Evolutionary conservation across 495 filamentous ascomycete species (phyloP), one percentile per base, ranked within the genome.

Genomic region (Tuber borchii): DNA sequence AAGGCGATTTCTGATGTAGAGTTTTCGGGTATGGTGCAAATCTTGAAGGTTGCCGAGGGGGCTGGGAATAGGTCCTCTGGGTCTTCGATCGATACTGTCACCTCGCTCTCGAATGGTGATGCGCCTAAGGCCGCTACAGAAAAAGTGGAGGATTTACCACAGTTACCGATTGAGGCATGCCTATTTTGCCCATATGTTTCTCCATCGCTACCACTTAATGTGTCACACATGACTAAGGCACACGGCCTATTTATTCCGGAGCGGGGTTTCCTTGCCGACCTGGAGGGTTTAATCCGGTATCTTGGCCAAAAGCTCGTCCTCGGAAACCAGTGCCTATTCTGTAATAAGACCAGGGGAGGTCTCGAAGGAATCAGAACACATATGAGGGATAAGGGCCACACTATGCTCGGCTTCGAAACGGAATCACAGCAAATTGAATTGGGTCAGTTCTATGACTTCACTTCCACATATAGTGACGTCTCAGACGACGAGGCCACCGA

Each of bases 231-330:
- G 95, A 89, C 89, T 82, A 92, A 93, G 77, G 90, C 89, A 76
- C 95, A 99, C 83, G 93, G 95, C 85, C 91, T 98, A 90, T 99
- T 98, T 84, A 91, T 99, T 79, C 95, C 95, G 0, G 95, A 99
- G 81, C 89, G 89, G 79, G 83, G 89, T 22, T 99, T 92, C 78
- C 86, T 99, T 6, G 88, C 91, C 16, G 88, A 99, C 77, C 82
- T 94, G 22, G 90, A 94, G 46, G 94, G 94, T 34, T 86, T 99
- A 37, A 84, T 98, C 72, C 85, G 86, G n/a, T 93, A 92, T 78
- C 86, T 95, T 22, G 86, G 90, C 68, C 86, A 91, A 75, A 96
- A 94, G 80, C 89, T 97, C 75, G 87, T 87, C 39, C 89, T 93
- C 42, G 88, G 90, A 75, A 91, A 92, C 81, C 89, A 93, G 79